Percentiles rank a stretch among this genome's conserved stretches.
Conservation (phyloP, 306 rosid genomes). For the Corylus americana region DNA sequence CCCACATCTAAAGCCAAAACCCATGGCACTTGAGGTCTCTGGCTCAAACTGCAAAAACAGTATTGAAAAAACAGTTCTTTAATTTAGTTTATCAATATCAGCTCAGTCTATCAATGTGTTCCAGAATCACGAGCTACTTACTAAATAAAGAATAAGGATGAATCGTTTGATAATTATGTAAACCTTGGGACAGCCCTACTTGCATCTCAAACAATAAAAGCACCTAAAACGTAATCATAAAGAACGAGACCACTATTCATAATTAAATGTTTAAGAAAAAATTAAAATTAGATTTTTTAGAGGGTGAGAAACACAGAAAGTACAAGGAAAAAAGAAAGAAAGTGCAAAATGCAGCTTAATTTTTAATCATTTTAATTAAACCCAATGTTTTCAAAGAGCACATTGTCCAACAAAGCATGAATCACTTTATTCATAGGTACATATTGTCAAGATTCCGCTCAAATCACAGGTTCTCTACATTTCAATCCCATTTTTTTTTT, state of each 20-base stretch:
- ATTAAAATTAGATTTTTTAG: background rate
- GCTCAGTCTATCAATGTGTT: background rate
- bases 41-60: constrained; percentile 74
- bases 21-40: constrained; percentile 95
- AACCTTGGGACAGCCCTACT: constrained; percentile 22
- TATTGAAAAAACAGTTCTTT: constrained; percentile 19
- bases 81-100: constrained; percentile 23
- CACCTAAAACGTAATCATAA: background rate
- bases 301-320: background rate
- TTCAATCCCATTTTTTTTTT: no score
- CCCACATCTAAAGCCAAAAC: constrained; percentile 98
- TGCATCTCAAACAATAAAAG: background rate
- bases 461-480: background rate
- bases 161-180: background rate
- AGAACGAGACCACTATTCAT: background rate
- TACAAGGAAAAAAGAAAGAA: background rate
- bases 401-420: background rate
- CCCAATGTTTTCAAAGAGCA: background rate
- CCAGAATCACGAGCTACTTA: constrained; percentile 6
- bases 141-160: constrained; percentile 1
- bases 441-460: background rate
- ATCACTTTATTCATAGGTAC: background rate
- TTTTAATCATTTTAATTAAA: background rate
- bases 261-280: background rate
- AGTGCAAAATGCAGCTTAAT: background rate